Conservation (phyloP, 2,329 filamentous ascomycete species). For the Penicillium thymicola region DNA sequence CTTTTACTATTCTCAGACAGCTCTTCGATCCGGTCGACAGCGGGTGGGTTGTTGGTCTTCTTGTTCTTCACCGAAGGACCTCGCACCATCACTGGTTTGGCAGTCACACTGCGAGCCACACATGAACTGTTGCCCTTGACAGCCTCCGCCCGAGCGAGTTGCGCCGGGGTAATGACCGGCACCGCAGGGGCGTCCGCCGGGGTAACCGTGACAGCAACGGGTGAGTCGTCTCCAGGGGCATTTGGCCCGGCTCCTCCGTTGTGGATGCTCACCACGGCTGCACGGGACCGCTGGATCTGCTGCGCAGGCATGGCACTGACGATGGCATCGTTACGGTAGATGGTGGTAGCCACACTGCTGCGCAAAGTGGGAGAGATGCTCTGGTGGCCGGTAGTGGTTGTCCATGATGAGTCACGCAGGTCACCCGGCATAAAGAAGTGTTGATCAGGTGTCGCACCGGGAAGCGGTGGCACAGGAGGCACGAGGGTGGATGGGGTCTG, state of each 20-base stretch:
- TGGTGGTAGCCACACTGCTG: conserved; percentile 80
- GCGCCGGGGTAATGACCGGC: conserved; percentile 60
- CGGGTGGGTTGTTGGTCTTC: conserved; percentile 26
- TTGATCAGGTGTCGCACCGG: conserved; percentile 67
- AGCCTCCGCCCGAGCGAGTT: conserved; percentile 39
- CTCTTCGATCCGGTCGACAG: conserved; percentile 20
- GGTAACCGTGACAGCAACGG: conserved; percentile 36
- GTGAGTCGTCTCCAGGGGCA: conserved; percentile 41
- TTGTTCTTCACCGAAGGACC: conserved; percentile 34
- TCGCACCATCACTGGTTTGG: conserved; percentile 46
- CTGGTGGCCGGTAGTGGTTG: conserved; percentile 58
- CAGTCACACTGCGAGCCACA: conserved; percentile 43
- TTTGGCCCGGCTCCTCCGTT: conserved; percentile 50
- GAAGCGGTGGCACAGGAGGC: conserved; percentile 91
- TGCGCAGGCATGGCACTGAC: conserved; percentile 76
- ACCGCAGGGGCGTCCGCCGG: conserved; percentile 62
- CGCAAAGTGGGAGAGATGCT: conserved; percentile 51
- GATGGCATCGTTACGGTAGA: conserved; percentile 88
- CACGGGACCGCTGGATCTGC: conserved; percentile 81
- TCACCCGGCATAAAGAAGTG: conserved; percentile 93
- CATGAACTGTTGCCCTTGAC: conserved; percentile 40
- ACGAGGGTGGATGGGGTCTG: conserved; percentile 78
- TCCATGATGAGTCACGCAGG: conserved; percentile 87
- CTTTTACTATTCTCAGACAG: conserved; percentile 10
- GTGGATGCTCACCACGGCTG: conserved; percentile 90